phyloP scores from a whole-genome alignment of 176 grass and related monocot genomes.

The Stipa capillata region DNA sequence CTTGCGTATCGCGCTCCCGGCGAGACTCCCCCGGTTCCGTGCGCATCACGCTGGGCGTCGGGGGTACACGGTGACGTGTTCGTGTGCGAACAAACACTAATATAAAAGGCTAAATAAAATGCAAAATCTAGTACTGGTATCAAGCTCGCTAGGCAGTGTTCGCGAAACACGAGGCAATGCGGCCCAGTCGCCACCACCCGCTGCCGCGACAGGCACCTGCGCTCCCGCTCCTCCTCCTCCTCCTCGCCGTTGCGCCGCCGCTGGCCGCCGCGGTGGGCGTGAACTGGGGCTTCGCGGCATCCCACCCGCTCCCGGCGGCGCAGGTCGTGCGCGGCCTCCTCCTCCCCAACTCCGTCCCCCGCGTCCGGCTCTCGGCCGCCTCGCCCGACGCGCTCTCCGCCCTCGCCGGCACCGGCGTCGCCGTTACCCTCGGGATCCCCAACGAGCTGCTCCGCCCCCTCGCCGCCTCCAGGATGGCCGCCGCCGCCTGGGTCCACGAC shows the following conservation, averaged over 20 bases:
- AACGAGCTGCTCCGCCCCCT: slow-evolving; percentile 69
- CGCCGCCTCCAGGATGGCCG: slow-evolving; percentile 62
- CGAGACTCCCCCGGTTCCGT: too few relatives aligned
- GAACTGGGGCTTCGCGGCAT: slow-evolving; percentile 75
- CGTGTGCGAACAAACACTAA: too few relatives aligned
- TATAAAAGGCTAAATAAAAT: too few relatives aligned
- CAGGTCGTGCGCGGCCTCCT: slow-evolving; percentile 62
- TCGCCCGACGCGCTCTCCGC: slow-evolving; percentile 52
- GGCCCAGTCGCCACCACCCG: slow-evolving; percentile 11
- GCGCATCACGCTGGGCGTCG: too few relatives aligned
- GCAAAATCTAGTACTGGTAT: too few relatives aligned
- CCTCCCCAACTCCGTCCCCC: slow-evolving; percentile 58
- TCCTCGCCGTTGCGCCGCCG: slow-evolving; percentile 8
- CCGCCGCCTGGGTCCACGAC: slow-evolving; percentile 77
- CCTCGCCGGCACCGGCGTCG: slow-evolving; percentile 59
- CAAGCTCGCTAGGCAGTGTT: too few relatives aligned
- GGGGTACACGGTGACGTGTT: too few relatives aligned
- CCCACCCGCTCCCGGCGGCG: slow-evolving; percentile 50
- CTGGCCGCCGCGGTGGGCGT: slow-evolving; percentile 47
- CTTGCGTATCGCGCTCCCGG: too few relatives aligned
- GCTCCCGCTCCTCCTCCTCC: slow-evolving; percentile 6
- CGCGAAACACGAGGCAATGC: slow-evolving; percentile 1
- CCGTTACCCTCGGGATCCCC: slow-evolving; percentile 59
- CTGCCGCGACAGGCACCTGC: slow-evolving; percentile 12
- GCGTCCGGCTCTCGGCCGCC: slow-evolving; percentile 60